Evolutionary conservation across 73 alveolate genomes (phyloP).

Genomic region (Symbiodinium natans): DNA sequence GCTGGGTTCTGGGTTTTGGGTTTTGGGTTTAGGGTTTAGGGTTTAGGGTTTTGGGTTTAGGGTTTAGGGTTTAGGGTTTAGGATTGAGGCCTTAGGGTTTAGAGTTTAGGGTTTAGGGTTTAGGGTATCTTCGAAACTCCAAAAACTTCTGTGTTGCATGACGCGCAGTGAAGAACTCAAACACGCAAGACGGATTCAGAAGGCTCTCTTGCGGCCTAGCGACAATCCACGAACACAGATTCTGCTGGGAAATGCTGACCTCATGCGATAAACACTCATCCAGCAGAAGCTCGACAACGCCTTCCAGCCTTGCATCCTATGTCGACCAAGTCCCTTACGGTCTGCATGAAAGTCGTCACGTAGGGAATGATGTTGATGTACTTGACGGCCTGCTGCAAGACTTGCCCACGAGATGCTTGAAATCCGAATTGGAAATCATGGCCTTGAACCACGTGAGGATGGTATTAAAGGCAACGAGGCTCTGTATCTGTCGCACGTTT

Average conservation of each 20-base stretch:
- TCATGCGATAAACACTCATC: too few species aligned
- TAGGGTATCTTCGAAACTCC: too few species aligned
- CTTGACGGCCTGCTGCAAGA: constrained; percentile 61
- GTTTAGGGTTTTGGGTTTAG: too few species aligned
- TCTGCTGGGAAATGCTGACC: constrained; percentile 56
- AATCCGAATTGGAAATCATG: background rate
- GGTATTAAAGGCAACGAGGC: constrained; percentile 64
- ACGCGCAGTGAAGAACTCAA: background rate
- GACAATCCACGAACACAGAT: constrained; percentile 9
- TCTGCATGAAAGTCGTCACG: constrained; percentile 91
- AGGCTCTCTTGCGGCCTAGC: background rate
- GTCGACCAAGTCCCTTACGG: constrained; percentile 9
- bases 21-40: too few species aligned
- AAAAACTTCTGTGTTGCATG: too few species aligned
- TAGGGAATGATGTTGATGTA: constrained; percentile 88
- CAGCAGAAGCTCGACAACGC: too few species aligned
- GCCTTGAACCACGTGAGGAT: constrained; percentile 93
- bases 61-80: too few species aligned
- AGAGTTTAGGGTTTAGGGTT: too few species aligned
- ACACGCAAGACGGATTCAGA: background rate
- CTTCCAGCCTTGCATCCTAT: too few species aligned
- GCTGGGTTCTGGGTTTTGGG: background rate
- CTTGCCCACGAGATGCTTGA: too few species aligned
- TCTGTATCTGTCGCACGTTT: constrained; percentile 68
- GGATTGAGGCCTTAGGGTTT: too few species aligned